phyloP scores from a whole-genome alignment of 805 yeast genomes.

The Ogataea glucozyma region DNA sequence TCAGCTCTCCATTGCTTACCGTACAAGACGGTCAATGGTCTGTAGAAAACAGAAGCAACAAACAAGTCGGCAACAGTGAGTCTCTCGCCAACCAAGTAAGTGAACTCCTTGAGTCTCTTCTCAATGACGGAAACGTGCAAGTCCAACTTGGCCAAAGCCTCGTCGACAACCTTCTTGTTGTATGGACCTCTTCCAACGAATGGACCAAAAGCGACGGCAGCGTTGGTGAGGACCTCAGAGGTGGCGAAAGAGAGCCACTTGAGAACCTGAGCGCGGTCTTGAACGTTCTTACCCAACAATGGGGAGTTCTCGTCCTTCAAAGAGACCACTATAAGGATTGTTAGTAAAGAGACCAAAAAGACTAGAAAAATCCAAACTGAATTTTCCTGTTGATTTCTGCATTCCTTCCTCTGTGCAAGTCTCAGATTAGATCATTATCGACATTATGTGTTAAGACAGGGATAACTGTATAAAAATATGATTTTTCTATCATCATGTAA shows the following conservation, averaged over 20 bases:
- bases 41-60: slow-evolving; percentile 43
- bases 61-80: slow-evolving; percentile 47
- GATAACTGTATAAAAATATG: slow-evolving; percentile 63
- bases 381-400: background rate
- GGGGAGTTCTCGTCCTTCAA: slow-evolving; percentile 44
- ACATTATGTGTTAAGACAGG: slow-evolving; percentile 81
- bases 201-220: slow-evolving; percentile 56
- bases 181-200: slow-evolving; percentile 66
- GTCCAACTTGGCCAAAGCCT: slow-evolving; percentile 38
- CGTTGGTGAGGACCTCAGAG: slow-evolving; percentile 56
- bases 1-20: slow-evolving; percentile 52
- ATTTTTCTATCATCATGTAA: slow-evolving; percentile 56
- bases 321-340: slow-evolving; percentile 42
- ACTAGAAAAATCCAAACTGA: background rate
- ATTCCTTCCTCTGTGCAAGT: no score
- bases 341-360: slow-evolving; percentile 15
- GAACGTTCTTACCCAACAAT: slow-evolving; percentile 60
- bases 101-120: slow-evolving; percentile 48
- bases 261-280: slow-evolving; percentile 65
- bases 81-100: slow-evolving; percentile 51
- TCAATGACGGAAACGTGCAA: slow-evolving; percentile 49
- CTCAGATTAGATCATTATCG: slow-evolving; percentile 63
- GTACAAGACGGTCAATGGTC: slow-evolving; percentile 48
- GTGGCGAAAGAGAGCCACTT: slow-evolving; percentile 80
- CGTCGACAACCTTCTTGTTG: slow-evolving; percentile 63